phyloP scores from a whole-genome alignment of 2,329 filamentous ascomycete genomes.

The Coniochaeta sp. region DNA sequence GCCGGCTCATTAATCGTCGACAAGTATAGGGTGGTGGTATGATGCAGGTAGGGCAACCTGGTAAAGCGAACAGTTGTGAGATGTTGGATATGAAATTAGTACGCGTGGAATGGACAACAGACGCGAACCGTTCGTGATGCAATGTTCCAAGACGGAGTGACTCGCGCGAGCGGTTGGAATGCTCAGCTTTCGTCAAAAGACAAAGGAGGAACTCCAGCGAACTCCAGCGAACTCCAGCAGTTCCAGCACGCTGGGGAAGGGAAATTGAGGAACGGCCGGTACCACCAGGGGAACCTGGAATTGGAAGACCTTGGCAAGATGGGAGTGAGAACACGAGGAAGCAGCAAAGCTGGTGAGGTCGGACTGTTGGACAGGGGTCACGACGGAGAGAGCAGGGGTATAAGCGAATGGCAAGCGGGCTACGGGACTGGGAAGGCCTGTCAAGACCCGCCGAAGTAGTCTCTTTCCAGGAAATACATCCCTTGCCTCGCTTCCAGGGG shows the following conservation, averaged over 20 bases:
- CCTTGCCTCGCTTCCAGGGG: not conserved
- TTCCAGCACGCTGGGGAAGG: not conserved
- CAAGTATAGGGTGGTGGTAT: not conserved
- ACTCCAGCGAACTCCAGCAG: no score
- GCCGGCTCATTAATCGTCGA: not conserved
- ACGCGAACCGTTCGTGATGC: not conserved
- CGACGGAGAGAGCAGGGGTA: not conserved
- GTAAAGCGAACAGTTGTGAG: not conserved
- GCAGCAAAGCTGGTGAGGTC: not conserved
- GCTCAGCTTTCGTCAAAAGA: not conserved
- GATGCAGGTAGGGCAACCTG: not conserved
- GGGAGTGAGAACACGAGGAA: no score
- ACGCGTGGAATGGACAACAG: not conserved
- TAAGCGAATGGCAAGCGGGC: not conserved
- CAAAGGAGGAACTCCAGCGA: no score
- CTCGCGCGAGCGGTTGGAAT: slow-evolving; percentile 1
- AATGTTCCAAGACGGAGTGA: not conserved
- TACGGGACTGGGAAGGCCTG: not conserved
- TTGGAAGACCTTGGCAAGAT: not conserved
- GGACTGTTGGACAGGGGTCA: not conserved
- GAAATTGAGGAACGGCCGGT: not conserved
- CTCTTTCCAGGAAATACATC: slow-evolving; percentile 3
- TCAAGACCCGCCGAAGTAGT: slow-evolving; percentile 1
- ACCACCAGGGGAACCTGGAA: not conserved
- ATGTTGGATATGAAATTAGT: not conserved